These are phyloP conservation scores for Pholiota adiposa DNA, from an alignment of 1,284 basidiomycete genomes.

Conservation along the genomic window DNA sequence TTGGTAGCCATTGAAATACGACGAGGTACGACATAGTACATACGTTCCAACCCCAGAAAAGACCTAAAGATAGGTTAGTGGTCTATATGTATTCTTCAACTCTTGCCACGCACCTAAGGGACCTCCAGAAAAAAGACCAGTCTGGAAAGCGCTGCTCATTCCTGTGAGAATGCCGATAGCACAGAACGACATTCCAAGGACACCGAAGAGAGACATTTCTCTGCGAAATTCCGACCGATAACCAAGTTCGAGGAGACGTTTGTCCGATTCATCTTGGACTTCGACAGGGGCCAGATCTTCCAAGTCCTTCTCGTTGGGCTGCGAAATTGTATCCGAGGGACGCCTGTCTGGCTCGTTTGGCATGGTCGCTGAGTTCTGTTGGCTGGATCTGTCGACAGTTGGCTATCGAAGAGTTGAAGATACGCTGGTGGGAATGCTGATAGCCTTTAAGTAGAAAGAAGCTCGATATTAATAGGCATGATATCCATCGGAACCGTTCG, in stretches of 20 bases:
- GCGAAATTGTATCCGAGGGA: not conserved
- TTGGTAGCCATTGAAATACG: not conserved
- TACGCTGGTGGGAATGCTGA: not conserved
- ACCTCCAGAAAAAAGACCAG: slow-evolving; percentile 61
- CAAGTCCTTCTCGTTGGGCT: not conserved
- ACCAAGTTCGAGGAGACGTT: slow-evolving; percentile 50
- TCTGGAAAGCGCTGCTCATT: slow-evolving; percentile 63
- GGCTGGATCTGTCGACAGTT: not conserved
- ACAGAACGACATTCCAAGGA: slow-evolving; percentile 65
- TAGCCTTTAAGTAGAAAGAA: not conserved
- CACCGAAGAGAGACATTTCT: slow-evolving; percentile 64
- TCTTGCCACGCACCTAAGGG: slow-evolving; percentile 44
- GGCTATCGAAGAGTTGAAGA: not conserved
- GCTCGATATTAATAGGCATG: not conserved
- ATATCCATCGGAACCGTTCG: not conserved
- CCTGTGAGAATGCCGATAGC: slow-evolving; percentile 64
- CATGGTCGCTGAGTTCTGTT: not conserved
- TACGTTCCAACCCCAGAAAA: slow-evolving; percentile 73
- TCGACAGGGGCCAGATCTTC: not conserved
- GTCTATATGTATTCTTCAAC: not conserved
- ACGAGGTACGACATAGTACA: slow-evolving; percentile 38
- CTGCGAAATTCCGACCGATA: slow-evolving; percentile 45
- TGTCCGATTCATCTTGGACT: slow-evolving; percentile 41
- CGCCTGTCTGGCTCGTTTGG: not conserved
- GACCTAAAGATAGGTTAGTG: slow-evolving; percentile 27